phyloP scores from a whole-genome alignment of 1,139 yeast genomes.

The Blastobotrys ciferrii region DNA sequence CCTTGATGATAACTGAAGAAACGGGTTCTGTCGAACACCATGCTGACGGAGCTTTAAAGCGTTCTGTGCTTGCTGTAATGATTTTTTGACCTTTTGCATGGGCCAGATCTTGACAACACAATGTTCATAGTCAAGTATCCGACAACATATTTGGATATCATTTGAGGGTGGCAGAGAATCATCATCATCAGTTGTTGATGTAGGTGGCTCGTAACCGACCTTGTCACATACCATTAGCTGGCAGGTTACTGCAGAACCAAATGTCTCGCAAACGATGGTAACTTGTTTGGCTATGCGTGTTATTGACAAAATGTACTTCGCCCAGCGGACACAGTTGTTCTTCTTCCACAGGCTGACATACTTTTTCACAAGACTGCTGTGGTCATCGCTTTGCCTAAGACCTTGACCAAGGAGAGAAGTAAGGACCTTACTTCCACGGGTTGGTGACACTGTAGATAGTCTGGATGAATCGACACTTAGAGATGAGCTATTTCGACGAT shows the following conservation, averaged over 20 bases:
- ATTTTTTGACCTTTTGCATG: slow-evolving; percentile 3
- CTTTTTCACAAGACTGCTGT: too few relatives aligned
- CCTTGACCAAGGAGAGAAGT: too few relatives aligned
- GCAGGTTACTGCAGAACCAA: slow-evolving; percentile 21
- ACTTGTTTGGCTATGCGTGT: too few relatives aligned
- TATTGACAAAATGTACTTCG: too few relatives aligned
- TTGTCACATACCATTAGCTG: slow-evolving; percentile 28
- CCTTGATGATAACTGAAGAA: too few relatives aligned
- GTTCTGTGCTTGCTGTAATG: slow-evolving; percentile 5
- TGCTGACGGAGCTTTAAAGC: slow-evolving; percentile 11
- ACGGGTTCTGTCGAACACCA: slow-evolving; percentile 1
- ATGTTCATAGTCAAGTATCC: slow-evolving; percentile 25
- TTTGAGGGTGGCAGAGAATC: slow-evolving; percentile 17
- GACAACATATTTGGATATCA: slow-evolving; percentile 19
- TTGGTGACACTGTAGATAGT: too few relatives aligned
- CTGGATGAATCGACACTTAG: neutral
- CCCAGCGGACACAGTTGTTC: too few relatives aligned
- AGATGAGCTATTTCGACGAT: neutral
- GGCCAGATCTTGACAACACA: slow-evolving; percentile 20
- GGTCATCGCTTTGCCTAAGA: too few relatives aligned
- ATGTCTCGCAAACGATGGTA: too few relatives aligned
- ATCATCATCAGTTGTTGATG: too few relatives aligned
- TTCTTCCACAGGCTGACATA: too few relatives aligned
- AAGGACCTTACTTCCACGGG: too few relatives aligned
- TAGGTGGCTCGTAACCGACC: slow-evolving; percentile 14